Evolutionary conservation across 257 asterid species (phyloP), one percentile per base, ranked within the genome.

Genomic region (Scutellaria baicalensis): DNA sequence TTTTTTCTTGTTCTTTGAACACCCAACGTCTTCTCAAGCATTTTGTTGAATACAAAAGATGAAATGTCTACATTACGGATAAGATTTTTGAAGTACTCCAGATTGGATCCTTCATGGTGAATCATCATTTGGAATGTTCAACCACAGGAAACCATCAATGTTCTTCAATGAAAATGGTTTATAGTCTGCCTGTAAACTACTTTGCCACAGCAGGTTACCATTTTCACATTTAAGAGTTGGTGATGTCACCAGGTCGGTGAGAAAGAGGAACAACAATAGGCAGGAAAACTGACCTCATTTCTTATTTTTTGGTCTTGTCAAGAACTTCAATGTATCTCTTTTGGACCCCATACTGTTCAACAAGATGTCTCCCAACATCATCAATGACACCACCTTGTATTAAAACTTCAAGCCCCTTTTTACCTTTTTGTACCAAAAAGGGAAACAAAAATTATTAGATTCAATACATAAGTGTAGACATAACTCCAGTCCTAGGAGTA

Each of bases 311-410:
- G 73, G 98, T 90, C 89, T 93, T 93, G 85, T 90, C 98, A 65
- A 75, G 82, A 72, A 93, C 97, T 84, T 93, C 98, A 67, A 93
- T 93, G 78, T 66, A 93, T 78, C 86, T 84, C 88, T 90, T 93
- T 47, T 88, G 95, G 66, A 93, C 83, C 60, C 89, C 88, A 73
- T 83, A 93, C 20, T 93, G 96, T 70, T 93, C 96, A 48, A 93
- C 85, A 45, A 93, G 85, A 83, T 90, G 85, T 67, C 82, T 84
- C 6, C 88, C 98, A 42, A 93, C 89, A 88, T 87, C 93, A 78
- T 90, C 95, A 70, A 93, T 88, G 31, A 93, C 96, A 21, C 98
- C 98, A 16, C 98, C 98, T 82, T 93, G 98, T 73, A 93, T 84
- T 80, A 93, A 82, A 64, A 93, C 96, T 76, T 93, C 98, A 7